Evolutionary conservation across 1,284 basidiomycete genomes (phyloP).

Genomic region (Coniophora puteana): DNA sequence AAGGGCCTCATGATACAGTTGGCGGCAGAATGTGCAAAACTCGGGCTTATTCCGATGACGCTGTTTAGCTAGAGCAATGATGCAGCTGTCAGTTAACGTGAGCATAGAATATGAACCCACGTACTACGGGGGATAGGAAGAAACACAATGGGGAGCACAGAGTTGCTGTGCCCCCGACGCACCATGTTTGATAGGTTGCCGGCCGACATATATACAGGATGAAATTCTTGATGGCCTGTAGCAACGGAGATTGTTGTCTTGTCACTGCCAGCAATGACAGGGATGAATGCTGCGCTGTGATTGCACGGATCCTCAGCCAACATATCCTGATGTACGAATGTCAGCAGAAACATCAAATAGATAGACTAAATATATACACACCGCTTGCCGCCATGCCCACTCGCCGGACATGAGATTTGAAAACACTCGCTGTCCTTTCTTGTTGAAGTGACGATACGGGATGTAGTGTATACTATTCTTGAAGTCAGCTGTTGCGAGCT

Average conservation of each 20-base stretch:
- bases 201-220: constrained; percentile 18
- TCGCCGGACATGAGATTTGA: constrained; percentile 17
- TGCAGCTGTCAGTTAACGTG: background rate
- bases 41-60: constrained; percentile 5
- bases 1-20: constrained; percentile 6
- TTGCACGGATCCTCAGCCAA: constrained; percentile 11
- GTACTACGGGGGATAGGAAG: constrained; percentile 22
- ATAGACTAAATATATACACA: constrained; percentile 3
- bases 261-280: constrained; percentile 17
- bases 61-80: constrained; percentile 1
- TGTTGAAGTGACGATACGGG: constrained; percentile 12
- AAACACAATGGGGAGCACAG: constrained; percentile 18
- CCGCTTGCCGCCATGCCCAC: constrained; percentile 15
- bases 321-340: background rate
- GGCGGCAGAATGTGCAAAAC: constrained; percentile 3
- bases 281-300: constrained; percentile 11
- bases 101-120: background rate
- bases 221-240: constrained; percentile 21
- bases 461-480: constrained; percentile 16
- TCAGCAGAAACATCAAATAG: background rate
- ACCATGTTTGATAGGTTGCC: constrained; percentile 18
- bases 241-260: constrained; percentile 25
- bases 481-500: constrained; percentile 16
- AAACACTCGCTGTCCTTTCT: constrained; percentile 3
- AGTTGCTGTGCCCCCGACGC: constrained; percentile 18